Evolutionary conservation across 805 yeast genomes (phyloP), one percentile per base, ranked within the genome.

Genomic region (Hanseniaspora mollemarum): DNA sequence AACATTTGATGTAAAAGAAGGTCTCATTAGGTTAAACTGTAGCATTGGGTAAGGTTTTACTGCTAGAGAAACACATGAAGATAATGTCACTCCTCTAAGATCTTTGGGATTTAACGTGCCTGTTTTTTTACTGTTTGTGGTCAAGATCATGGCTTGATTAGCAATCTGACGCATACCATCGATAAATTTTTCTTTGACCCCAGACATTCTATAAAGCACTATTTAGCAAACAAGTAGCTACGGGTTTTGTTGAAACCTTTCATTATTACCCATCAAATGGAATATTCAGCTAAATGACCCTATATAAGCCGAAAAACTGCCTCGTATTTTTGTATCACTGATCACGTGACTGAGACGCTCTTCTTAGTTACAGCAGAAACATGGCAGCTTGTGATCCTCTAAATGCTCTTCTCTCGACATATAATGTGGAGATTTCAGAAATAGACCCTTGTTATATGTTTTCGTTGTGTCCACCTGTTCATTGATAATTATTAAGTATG

Each of bases 1-100:
- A 10, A 76, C 68, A 6, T 70, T 67, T 0, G 94, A 81, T 0
- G 97, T 88, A 29, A 80, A 73, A 4, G 95, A 85, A 0, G 97
- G 97, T 13, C 80, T 68, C 63, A 85, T 94, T 35, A 90, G 68
- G 62, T 90, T 90, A 69, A 90, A 88, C 59, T 86, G 92, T 1
- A 90, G 60, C 49, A 88, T 65, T 1, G 95, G 94, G 13, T 71
- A 71, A 0, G 96, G 96, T 43, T 73, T 70, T 26, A 87, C 75
- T 0, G 94, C 80, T 13, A 90, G 67, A 1, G 96, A 87, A 12
- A 86, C 77, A 40, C 87, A 85, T 1, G 95, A 86, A 2, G 95
- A 83, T 1, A 90, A 69, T 0, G 96, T 87, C 71, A 85, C 77
- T 0, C 96, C 96, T 22, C 66, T 58, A 37, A 60, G 61, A 65